Conservation (phyloP, 257 asterid species). For the Plectranthus barbatus region DNA sequence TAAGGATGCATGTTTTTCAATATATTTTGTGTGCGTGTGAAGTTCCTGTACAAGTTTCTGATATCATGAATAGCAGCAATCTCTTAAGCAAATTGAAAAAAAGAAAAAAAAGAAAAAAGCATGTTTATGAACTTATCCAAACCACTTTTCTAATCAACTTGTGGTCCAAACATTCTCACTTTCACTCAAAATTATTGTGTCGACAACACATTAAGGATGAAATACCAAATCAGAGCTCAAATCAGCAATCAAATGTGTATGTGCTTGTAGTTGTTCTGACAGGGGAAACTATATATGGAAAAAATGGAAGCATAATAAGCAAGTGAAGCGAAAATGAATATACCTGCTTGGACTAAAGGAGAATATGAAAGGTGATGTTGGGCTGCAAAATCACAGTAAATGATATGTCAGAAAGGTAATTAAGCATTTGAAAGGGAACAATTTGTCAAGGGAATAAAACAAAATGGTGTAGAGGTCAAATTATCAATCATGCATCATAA, state of each 20-base stretch:
- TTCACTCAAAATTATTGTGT: not conserved
- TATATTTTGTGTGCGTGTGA: not conserved
- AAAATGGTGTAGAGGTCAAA: not conserved
- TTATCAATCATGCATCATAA: not conserved
- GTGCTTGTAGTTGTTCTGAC: not conserved
- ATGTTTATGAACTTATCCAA: not conserved
- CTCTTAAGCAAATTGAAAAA: not conserved
- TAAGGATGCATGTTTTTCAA: not conserved
- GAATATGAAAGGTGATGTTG: conserved; percentile 96
- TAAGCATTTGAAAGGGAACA: not conserved
- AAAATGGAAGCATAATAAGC: not conserved
- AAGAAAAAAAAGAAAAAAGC: not conserved
- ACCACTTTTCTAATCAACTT: not conserved
- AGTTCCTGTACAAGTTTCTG: not conserved
- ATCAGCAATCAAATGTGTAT: not conserved
- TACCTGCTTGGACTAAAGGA: conserved; percentile 99
- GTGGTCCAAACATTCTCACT: conserved; percentile 7
- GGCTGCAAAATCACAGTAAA: conserved; percentile 52
- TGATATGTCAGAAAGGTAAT: not conserved
- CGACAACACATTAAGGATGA: conserved; percentile 9
- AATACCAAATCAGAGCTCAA: not conserved
- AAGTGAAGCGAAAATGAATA: not conserved
- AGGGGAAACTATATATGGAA: not conserved
- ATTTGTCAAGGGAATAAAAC: not conserved
- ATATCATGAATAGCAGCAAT: not conserved